These are phyloP conservation scores for Sugiyamaella mastotermitis DNA, from an alignment of 805 yeast genomes.

Conservation along the genomic window DNA sequence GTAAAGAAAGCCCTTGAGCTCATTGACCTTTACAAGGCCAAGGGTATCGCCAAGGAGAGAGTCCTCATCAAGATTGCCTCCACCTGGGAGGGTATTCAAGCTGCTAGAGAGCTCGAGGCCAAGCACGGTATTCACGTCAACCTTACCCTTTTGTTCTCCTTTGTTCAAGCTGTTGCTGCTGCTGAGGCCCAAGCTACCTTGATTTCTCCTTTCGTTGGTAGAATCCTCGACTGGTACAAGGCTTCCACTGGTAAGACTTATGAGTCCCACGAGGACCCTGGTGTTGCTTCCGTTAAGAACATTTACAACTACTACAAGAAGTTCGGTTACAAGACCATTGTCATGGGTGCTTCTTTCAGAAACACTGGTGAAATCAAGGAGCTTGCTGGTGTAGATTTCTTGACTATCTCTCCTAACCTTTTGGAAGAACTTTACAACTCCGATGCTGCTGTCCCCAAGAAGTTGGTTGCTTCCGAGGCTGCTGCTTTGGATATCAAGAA, in stretches of 20 bases:
- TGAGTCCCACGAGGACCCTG: slow-evolving; percentile 82
- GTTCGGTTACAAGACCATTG: slow-evolving; percentile 92
- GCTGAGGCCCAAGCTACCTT: slow-evolving; percentile 96
- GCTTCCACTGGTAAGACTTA: slow-evolving; percentile 86
- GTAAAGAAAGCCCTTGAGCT: slow-evolving; percentile 88
- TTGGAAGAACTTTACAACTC: slow-evolving; percentile 85
- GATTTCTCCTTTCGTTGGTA: slow-evolving; percentile 98
- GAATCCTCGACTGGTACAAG: slow-evolving; percentile 98
- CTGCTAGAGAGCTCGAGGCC: slow-evolving; percentile 90
- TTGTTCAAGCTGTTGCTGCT: slow-evolving; percentile 96
- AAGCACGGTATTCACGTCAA: slow-evolving; percentile 90
- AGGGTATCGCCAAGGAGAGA: slow-evolving; percentile 85
- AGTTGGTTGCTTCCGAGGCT: slow-evolving; percentile 67
- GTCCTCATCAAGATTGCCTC: slow-evolving; percentile 94
- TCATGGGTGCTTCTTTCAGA: slow-evolving; percentile 99
- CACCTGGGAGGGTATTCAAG: slow-evolving; percentile 99
- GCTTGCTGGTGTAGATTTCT: slow-evolving; percentile 93
- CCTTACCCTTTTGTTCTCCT: slow-evolving; percentile 91
- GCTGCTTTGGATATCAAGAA: slow-evolving; percentile 49
- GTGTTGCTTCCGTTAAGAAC: slow-evolving; percentile 82
- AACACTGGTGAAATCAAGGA: slow-evolving; percentile 92
- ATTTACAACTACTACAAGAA: slow-evolving; percentile 98
- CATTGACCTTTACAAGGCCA: slow-evolving; percentile 77
- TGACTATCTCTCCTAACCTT: slow-evolving; percentile 90
- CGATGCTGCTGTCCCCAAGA: slow-evolving; percentile 69